Base-by-base conservation (phyloP, 768 basidiomycete genomes). In the Termitomyces sp. region DNA sequence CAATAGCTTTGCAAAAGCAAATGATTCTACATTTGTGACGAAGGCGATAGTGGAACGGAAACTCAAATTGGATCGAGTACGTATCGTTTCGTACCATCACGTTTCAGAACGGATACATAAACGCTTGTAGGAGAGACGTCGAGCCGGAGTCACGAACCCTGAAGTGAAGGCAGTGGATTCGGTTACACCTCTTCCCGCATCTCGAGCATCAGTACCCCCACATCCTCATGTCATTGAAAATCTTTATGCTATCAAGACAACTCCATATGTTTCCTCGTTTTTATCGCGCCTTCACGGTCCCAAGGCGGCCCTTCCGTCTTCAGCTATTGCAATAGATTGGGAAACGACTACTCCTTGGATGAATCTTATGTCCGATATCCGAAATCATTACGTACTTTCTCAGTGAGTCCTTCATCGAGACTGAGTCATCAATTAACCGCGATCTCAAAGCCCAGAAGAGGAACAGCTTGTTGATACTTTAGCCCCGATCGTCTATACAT, bases 291-390 rank as follows among this genome's bases (percentile, higher is more conserved):
- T 90, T 13, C 74, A 78, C 49, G 86, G 86, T 22, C 69, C 69
- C 43, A 71, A 60, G 50, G 62, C 66, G 38, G 56, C 61, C 14
- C 64, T 64, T 12, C 70, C 73, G 36, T 64, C 72, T 12, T 73
- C 71, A 4, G 65, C 80, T 30, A 76, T 91, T 42, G 77, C 83
- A 10, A 73, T 85, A 26, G 89, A 92, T 68, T 92, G 88, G 89
- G 84, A 88, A 66, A 83, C 80, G 4, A 73, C 72, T 42, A 70
- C 88, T 4, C 83, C 87, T 0, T 92, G 91, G 91, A 85, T 86
- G 78, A 71, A 77, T 38, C 78, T 93, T 45, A 88, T 92, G 87
- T 67, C 70, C 33, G 90, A 92, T 61, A 77, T 93, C 43, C 76
- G 80, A 51, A 81, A 80, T 2, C 90, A 93, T 71, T 80, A 85